Conservation (phyloP, 2,329 filamentous ascomycete genomes). For the Aspergillus quadrilineatus region DNA sequence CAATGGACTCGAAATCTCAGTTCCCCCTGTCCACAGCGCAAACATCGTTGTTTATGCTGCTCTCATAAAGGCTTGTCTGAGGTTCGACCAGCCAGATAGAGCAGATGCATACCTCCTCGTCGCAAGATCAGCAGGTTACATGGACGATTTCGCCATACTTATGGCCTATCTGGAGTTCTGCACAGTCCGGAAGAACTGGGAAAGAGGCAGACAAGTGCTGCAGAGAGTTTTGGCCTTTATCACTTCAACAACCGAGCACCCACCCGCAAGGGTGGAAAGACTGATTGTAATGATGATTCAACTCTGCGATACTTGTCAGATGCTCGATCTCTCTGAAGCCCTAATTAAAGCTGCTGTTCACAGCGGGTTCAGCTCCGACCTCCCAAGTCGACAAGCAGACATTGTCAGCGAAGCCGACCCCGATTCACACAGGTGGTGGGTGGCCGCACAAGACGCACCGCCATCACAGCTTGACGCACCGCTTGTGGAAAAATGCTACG, state of each 20-base stretch:
- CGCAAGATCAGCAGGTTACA: constrained; percentile 35
- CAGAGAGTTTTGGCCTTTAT: constrained; percentile 38
- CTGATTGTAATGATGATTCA: constrained; percentile 41
- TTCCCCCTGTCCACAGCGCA: constrained; percentile 35
- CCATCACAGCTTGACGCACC: constrained; percentile 17
- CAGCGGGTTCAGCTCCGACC: constrained; percentile 35
- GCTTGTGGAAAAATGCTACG: constrained; percentile 34
- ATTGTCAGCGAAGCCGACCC: constrained; percentile 25
- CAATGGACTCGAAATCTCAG: constrained; percentile 38
- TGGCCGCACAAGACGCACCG: constrained; percentile 23
- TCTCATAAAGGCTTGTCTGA: constrained; percentile 39
- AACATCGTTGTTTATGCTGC: constrained; percentile 36
- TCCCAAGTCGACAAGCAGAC: constrained; percentile 30
- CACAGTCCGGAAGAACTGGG: constrained; percentile 37
- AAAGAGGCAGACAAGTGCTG: constrained; percentile 33
- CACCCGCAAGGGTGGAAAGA: constrained; percentile 29
- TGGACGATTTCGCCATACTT: constrained; percentile 39
- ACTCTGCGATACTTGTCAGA: constrained; percentile 38
- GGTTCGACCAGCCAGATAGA: constrained; percentile 42
- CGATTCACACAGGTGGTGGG: constrained; percentile 30
- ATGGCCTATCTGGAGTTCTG: constrained; percentile 41
- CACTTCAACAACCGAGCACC: constrained; percentile 34
- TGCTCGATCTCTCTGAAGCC: constrained; percentile 28
- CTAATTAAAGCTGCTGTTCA: constrained; percentile 38
- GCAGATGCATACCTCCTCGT: constrained; percentile 43